These are phyloP conservation scores for Fraxinus dipetala DNA, from an alignment of 305 asterid species.

Conservation along the genomic window DNA sequence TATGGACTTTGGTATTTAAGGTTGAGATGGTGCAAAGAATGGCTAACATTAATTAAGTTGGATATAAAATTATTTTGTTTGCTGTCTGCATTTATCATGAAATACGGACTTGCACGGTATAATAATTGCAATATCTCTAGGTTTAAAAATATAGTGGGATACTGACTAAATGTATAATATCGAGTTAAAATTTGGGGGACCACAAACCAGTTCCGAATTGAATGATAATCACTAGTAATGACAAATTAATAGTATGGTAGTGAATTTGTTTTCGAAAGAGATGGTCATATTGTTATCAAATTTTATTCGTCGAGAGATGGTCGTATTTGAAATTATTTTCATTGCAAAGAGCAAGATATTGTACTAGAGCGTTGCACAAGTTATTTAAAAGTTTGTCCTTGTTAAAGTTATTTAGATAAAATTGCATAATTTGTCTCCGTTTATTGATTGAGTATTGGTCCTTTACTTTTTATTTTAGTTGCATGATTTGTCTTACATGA, in stretches of 20 bases:
- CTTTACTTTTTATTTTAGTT: too few relatives aligned
- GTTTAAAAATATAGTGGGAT: not conserved
- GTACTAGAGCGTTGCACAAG: not conserved
- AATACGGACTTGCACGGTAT: not conserved
- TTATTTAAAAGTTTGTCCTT: not conserved
- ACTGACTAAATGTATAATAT: not conserved
- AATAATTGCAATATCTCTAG: not conserved
- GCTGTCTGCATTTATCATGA: slow-evolving; percentile 26
- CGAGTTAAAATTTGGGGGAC: not conserved
- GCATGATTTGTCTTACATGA: not conserved
- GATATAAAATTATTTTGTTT: not conserved
- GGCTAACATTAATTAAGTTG: slow-evolving; percentile 1
- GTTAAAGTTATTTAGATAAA: too few relatives aligned
- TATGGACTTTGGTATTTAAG: slow-evolving; percentile 21
- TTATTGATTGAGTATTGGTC: too few relatives aligned
- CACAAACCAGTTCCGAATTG: not conserved
- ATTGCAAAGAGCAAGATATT: not conserved
- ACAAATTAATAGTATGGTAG: too few relatives aligned
- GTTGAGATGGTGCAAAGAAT: slow-evolving; percentile 1
- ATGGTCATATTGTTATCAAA: too few relatives aligned
- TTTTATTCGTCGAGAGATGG: too few relatives aligned
- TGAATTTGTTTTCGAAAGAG: too few relatives aligned
- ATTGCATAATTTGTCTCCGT: not conserved
- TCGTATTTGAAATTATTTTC: not conserved
- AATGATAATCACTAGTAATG: not conserved